phyloP scores from a whole-genome alignment of 192 early-diverging fungal genomes.

The Globomyces pollinis-pini region DNA sequence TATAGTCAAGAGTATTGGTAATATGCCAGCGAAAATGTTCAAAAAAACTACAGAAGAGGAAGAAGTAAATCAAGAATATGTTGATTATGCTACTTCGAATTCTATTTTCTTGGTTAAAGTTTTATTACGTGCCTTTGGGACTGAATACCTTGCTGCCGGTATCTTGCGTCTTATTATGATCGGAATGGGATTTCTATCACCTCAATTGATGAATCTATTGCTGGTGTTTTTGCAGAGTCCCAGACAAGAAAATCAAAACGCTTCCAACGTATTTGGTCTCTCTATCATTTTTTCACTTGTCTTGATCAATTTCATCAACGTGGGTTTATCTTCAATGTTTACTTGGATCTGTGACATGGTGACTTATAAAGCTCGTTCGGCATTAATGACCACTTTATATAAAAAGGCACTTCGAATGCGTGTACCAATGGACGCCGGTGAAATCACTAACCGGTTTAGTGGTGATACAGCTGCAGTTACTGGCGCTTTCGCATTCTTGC shows the following conservation, averaged over 20 bases:
- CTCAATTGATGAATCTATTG: not conserved
- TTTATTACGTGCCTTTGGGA: not conserved
- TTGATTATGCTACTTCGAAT: not conserved
- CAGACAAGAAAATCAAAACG: not conserved
- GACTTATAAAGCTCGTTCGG: not conserved
- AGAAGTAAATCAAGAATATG: not conserved
- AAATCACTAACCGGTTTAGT: not conserved
- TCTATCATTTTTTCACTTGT: not conserved
- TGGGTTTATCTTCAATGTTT: not conserved
- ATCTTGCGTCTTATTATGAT: not conserved
- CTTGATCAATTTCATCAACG: not conserved
- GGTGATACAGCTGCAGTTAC: not conserved
- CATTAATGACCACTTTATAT: not conserved
- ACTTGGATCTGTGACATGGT: not conserved
- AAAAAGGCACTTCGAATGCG: not conserved
- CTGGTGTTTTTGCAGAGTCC: not conserved
- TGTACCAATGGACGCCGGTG: not conserved
- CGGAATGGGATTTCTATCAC: not conserved
- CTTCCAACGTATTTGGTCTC: not conserved
- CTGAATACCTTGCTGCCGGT: not conserved
- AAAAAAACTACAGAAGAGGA: not conserved
- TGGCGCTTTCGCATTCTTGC: not conserved
- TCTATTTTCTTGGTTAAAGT: not conserved
- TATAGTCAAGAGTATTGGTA: not conserved
- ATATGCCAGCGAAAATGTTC: not conserved